Base-by-base conservation (phyloP, 192 early-diverging fungal genomes). In the Coemansia sp. region DNA sequence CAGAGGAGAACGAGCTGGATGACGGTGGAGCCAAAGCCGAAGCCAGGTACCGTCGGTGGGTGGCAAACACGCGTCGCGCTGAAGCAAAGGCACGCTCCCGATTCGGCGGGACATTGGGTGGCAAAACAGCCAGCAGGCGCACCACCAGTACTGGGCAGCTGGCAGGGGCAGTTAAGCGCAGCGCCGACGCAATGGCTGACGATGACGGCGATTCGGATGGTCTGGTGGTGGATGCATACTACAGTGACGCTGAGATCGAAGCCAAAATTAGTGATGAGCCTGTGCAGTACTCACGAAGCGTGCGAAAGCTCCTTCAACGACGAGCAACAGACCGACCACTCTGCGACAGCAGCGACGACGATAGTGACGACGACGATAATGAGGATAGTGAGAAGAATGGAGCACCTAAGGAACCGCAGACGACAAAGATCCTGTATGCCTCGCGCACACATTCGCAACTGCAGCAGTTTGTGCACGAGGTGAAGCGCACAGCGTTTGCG, bases 371-470 rank as follows among this genome's bases (percentile, higher is more conserved):
- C 14, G 33, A 60, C 2, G 64, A 84, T 61, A 62, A 62, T 4
- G 67, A 55, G 1, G 44, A 67, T 1, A 50, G 68, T n/a, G 75
- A 72, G 10, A 6, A 25, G 29, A 70, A 71, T 4, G 83, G 67
- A 14, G 62, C 73, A 23, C 75, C 78, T 13, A 83, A 85, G 65
- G 86, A 83, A 62, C 61, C 52, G 14, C 68, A 11, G 20, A 23
- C 48, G 34, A 61, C 57, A 15, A 70, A 74, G 78, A 83, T 89
- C 4, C 83, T 82, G 42, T 91, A 88, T 67, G 84, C 87, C 15
- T 91, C 88, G 19, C 84, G 89, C 38, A 92, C 92, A 15, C 96
- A 98, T 70, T 96, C 94, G 5, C 96, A 98, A 74, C 72, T 98
- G 15, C 77, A 86, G 23, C 96, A 98, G 67, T 94, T 98, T 64